Base-by-base conservation (phyloP, 768 basidiomycete genomes). In the Suillus decipiens region DNA sequence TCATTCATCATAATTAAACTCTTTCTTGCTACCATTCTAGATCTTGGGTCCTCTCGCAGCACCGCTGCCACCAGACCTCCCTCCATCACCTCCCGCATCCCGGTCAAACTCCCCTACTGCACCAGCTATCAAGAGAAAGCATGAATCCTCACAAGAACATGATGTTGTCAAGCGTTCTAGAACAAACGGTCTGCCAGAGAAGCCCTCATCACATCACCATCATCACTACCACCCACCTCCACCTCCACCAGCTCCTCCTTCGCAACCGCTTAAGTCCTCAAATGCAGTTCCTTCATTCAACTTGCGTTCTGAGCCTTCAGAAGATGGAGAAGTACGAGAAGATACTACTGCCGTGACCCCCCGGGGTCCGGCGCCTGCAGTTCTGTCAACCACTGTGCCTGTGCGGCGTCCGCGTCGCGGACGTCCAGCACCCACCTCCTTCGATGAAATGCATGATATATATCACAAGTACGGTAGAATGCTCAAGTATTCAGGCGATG, bases 401-500 rank as follows among this genome's bases (percentile, higher is more conserved):
- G 82, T 90, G 63, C 84, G 87, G 56, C 81, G 89, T 14, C 89
- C 89, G 8, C 86, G 86, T 70, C 85, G 87, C 57, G 87, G 89
- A 64, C 81, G 81, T 71, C 76, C 80, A 45, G 71, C 77, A 36
- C 66, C 65, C 5, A 73, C 78, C 43, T 81, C 87, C 68, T 87
- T 81, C 71, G 86, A 89, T 60, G 77, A 76, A 43, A 77, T 92
- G 47, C 85, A 92, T 69, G 84, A 89, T 71, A 86, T 82, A 70
- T 93, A 90, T 71, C 86, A 91, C 67, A 76, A 75, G 4, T 82
- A 84, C 22, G 93, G 89, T 24, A 86, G 91, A 62, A 78, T 82
- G 67, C 88, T 95, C 72, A 93, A 95, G 76, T 92, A 90, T 71
- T 92, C 92, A 1, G 91, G 92, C 31, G 89, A 92, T 71, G 84